Conservation (phyloP, 257 asterid species). For the Pogostemon cablin region DNA sequence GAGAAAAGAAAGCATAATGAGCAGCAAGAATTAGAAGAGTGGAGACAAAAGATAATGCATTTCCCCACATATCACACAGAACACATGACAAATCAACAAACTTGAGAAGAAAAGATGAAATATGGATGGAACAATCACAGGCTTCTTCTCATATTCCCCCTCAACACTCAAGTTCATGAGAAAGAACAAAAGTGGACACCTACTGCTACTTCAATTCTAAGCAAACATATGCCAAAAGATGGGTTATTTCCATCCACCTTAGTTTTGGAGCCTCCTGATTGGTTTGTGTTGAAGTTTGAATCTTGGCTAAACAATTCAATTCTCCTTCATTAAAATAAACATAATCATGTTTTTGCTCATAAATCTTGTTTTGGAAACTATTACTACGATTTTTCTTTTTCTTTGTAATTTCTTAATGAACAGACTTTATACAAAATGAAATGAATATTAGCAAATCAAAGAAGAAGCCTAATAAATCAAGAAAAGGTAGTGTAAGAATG, state of each 20-base stretch:
- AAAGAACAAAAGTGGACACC: constrained; percentile 31
- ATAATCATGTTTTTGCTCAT: no score
- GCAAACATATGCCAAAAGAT: constrained; percentile 48
- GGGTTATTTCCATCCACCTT: constrained; percentile 24
- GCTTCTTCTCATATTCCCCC: constrained; percentile 29
- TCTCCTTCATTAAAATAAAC: not conserved
- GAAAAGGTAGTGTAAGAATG: constrained; percentile 33
- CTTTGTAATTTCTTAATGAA: no score
- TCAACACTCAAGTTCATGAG: constrained; percentile 36
- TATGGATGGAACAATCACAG: constrained; percentile 21
- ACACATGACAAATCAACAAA: constrained; percentile 36
- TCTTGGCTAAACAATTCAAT: constrained; percentile 13
- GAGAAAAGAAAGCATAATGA: constrained; percentile 57
- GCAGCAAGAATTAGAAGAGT: constrained; percentile 40
- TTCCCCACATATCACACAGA: constrained; percentile 38
- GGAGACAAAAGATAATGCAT: constrained; percentile 47
- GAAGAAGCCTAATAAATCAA: not conserved
- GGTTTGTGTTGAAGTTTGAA: constrained; percentile 32
- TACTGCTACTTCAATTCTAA: constrained; percentile 50
- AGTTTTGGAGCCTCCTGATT: constrained; percentile 33
- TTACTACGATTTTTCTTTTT: no score
- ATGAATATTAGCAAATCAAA: no score
- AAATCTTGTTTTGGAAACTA: no score
- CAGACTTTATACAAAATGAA: no score
- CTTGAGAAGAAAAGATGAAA: constrained; percentile 23